Conservation (phyloP, 257 asterid genomes). For the Jaltomata sinuosa region DNA sequence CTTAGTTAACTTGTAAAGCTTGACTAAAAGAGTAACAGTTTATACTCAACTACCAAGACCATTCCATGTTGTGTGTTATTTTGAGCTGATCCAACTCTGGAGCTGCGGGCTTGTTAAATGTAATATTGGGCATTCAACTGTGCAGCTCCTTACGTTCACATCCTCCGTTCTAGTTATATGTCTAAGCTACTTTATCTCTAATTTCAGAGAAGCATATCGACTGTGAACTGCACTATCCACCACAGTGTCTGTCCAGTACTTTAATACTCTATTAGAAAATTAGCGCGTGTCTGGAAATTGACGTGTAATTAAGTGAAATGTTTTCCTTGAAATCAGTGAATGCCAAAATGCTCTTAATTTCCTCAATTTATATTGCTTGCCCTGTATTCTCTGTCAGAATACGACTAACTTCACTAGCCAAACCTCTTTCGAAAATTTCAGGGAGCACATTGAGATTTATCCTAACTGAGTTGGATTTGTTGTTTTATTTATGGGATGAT, state of each 20-base stretch:
- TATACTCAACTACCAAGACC: neutral
- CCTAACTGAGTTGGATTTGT: neutral
- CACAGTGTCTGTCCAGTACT: neutral
- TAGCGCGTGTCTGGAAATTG: neutral
- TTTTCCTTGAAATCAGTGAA: neutral
- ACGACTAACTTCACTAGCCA: neutral
- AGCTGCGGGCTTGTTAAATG: neutral
- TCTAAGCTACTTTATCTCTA: neutral
- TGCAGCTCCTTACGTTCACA: neutral
- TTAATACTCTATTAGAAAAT: neutral
- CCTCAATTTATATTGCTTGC: neutral
- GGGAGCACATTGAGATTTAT: neutral
- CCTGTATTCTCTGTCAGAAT: neutral
- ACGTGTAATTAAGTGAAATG: neutral
- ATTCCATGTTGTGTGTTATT: neutral
- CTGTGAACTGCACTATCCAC: neutral
- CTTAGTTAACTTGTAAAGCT: neutral
- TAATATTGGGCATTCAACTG: neutral
- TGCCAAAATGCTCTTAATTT: neutral
- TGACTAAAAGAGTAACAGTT: neutral
- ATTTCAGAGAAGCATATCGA: neutral
- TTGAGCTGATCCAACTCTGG: neutral
- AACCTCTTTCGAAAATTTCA: neutral
- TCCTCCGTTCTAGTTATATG: neutral
- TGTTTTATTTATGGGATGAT: neutral